These are phyloP conservation scores for Mycena maculata DNA, from an alignment of 768 basidiomycete genomes.

Conservation along the genomic window DNA sequence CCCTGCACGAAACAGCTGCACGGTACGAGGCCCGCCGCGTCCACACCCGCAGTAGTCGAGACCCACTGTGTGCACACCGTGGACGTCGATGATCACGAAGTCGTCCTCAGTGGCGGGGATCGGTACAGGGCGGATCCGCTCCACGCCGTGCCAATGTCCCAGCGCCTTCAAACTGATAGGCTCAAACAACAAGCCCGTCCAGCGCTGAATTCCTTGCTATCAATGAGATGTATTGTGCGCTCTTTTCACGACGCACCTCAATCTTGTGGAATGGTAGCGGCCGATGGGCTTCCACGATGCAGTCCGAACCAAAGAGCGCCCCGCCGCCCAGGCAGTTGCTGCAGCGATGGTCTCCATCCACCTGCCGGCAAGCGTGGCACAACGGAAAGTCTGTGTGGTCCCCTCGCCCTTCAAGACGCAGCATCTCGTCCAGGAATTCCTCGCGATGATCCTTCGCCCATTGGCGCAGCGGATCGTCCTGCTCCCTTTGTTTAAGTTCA, in stretches of 20 bases:
- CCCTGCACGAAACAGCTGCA: conserved; percentile 29
- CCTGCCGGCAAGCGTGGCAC: background rate
- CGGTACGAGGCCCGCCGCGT: background rate
- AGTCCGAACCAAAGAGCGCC: conserved; percentile 4
- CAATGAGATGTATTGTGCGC: background rate
- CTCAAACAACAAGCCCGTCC: conserved; percentile 20
- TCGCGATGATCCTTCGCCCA: too few species aligned
- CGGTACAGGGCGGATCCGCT: background rate
- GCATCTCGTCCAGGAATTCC: too few species aligned
- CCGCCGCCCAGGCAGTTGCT: conserved; percentile 25
- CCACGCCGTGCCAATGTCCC: conserved; percentile 22
- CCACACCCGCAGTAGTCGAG: conserved; percentile 35
- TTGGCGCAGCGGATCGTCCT: too few species aligned
- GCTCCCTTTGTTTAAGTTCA: too few species aligned
- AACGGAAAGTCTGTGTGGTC: background rate
- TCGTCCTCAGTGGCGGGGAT: background rate
- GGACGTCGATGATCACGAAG: conserved; percentile 28
- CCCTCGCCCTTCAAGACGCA: conserved; percentile 23
- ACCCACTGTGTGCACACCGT: conserved; percentile 24
- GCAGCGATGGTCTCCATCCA: conserved; percentile 27
- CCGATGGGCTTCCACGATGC: conserved; percentile 13
- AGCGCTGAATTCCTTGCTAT: conserved; percentile 25
- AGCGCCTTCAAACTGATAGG: conserved; percentile 9
- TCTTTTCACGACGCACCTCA: conserved; percentile 31
- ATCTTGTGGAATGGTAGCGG: conserved; percentile 26